These are phyloP conservation scores for Zygosaccharomyces sapae DNA, from an alignment of 1,139 yeast genomes.

Conservation along the genomic window DNA sequence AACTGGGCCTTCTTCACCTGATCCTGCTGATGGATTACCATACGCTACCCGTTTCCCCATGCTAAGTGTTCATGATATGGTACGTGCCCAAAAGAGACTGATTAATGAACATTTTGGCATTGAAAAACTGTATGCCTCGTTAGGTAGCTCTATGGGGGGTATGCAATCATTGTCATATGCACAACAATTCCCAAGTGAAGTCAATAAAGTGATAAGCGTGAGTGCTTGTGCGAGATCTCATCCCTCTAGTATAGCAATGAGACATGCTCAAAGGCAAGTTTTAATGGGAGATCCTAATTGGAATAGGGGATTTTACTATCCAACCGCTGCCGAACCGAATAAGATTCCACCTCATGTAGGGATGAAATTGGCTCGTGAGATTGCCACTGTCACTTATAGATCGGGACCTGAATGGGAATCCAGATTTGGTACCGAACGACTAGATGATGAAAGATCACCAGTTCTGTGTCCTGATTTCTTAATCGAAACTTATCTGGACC, in stretches of 20 bases:
- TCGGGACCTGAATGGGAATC: constrained; percentile 98
- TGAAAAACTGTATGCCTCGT: constrained; percentile 62
- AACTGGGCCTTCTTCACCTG: constrained; percentile 83
- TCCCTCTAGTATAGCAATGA: constrained; percentile 89
- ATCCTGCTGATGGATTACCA: constrained; percentile 60
- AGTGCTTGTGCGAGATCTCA: constrained; percentile 93
- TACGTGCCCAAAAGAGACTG: constrained; percentile 75
- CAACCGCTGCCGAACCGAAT: constrained; percentile 35
- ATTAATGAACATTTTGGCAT: constrained; percentile 60
- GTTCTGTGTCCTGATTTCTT: constrained; percentile 90
- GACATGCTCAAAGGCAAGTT: constrained; percentile 90
- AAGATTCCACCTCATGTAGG: constrained; percentile 87
- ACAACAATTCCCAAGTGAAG: constrained; percentile 74
- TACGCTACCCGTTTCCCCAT: constrained; percentile 90
- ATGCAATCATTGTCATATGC: constrained; percentile 92
- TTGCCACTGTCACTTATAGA: constrained; percentile 89
- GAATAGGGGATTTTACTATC: constrained; percentile 86
- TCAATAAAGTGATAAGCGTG: constrained; percentile 66
- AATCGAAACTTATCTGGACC: constrained; percentile 88
- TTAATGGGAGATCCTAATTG: constrained; percentile 93
- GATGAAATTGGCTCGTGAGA: constrained; percentile 89
- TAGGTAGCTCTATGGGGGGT: constrained; percentile 96
- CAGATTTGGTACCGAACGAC: constrained; percentile 82
- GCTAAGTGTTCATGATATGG: constrained; percentile 82
- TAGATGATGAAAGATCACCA: constrained; percentile 73